Base-by-base conservation (phyloP, 768 basidiomycete genomes). In the Rhodotorula sphaerocarpa region DNA sequence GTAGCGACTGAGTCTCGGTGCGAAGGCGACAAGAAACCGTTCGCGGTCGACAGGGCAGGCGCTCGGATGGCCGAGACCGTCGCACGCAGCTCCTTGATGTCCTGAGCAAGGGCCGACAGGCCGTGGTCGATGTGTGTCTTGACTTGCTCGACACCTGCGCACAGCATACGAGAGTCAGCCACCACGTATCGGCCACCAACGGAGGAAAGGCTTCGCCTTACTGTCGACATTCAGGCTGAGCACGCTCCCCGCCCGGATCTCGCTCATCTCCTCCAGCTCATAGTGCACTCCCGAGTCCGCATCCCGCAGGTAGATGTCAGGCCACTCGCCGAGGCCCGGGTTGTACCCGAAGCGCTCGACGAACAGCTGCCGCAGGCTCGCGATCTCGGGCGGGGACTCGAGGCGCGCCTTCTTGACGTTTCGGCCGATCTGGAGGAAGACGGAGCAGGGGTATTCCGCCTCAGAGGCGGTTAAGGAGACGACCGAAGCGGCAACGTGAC, bases 41-140 rank as follows among this genome's bases (percentile, higher is more conserved):
- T 20, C 39, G 45, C 80, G 77, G 18, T 77, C 65, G 33, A 69
- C 50, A 2, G 85, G 82, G 11, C 81, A 76, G 55, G 85, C 81
- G 31, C 81, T 79, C 65, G 77, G 79, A 57, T 65, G 28, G 70
- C 78, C 30, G 79, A 74, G 42, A 97, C 83, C 5, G 80, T 79
- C 4, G 79, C 78, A 71, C 84, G 85, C 70, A 97, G 81, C 45
- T 97, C 92, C 69, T 90, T 90, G 76, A 96, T 82, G 62, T 97
- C 91, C 67, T 86, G 85, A 34, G 88, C 84, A 23, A 99, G 78
- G 0, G 78, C 78, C 0, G 87, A 84, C 65, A 99, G 92, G 71
- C 93, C 91, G 3, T 83, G 72, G 72, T 99, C 93, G 69, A 99
- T 92, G 74, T 99, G 93, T 72, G 96, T 90, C 74, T 93, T 96